Evolutionary conservation across 768 basidiomycete genomes (phyloP), one percentile per base, ranked within the genome.

Genomic region (Serendipita sp.): DNA sequence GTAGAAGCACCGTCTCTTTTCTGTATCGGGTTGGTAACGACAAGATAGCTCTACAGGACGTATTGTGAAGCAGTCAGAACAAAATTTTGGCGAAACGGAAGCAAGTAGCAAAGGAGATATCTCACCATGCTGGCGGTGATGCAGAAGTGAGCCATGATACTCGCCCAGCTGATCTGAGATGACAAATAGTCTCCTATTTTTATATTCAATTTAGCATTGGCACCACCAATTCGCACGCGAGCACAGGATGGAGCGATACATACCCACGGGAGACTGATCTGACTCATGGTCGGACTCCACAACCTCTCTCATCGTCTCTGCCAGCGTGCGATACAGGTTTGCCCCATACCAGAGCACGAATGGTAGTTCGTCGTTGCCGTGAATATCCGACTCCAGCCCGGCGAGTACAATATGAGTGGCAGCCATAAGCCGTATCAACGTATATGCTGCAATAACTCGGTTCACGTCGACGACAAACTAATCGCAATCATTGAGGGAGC

Each of bases 321-420:
- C n/a, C 40, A 40, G 16, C 44, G 23, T 6, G 62, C 40, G 40
- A 40, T 40, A 50, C 2, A 89, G 78, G 48, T 79, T 77, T 2
- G 79, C 70, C 3, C 76, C 74, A 69, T 87, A 87, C 85, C 87
- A 90, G 72, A 91, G 90, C 2, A 88, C 85, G 66, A 88, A 81
- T 0, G 85, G 76, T 37, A 76, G 80, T 69, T 92, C 90, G 46
- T 86, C 80, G 0, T 77, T 72, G 23, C 81, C 76, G 68, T 90
- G 88, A 4, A 92, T 72, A 50, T 87, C 85, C 23, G 90, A 72
- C 71, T 91, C 87, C 66, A 88, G 86, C 1, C 87, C 90, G 1
- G 87, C 84, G 48, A 85, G 75, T 3, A 90, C 72, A 13, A 92
- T 76, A 67, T 91, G 87, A 44, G 82, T 79, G 2, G 87, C 76